phyloP scores from a whole-genome alignment of 805 yeast genomes.

The Sugiyamaella qingdaonensis region DNA sequence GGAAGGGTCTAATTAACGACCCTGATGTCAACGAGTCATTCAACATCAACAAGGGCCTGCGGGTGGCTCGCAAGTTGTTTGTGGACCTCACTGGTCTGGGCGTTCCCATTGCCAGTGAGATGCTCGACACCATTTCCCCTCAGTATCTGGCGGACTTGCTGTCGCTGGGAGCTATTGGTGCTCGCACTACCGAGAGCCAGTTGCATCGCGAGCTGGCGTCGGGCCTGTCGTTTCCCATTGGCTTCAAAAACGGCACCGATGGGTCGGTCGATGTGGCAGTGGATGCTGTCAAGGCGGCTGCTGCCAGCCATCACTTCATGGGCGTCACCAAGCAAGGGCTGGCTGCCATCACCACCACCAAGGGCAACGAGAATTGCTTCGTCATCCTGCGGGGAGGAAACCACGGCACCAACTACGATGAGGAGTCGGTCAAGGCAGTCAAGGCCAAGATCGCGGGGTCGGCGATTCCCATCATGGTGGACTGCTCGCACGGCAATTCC shows the following conservation, averaged over 20 bases:
- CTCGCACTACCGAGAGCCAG: conserved; percentile 98
- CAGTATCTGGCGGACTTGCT: conserved; percentile 89
- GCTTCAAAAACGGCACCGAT: conserved; percentile 98
- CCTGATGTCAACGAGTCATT: conserved; percentile 91
- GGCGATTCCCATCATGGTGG: conserved; percentile 72
- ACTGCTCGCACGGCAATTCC: conserved; percentile 97
- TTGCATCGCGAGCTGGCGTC: conserved; percentile 96
- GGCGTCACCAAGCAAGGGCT: conserved; percentile 97
- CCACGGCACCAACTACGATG: conserved; percentile 89
- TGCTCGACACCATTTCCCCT: conserved; percentile 97
- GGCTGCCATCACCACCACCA: conserved; percentile 93
- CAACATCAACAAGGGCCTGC: conserved; percentile 91
- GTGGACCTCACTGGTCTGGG: conserved; percentile 73
- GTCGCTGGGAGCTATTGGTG: conserved; percentile 97
- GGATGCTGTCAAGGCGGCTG: conserved; percentile 90
- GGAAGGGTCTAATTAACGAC: conserved; percentile 98
- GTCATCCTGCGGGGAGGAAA: conserved; percentile 95
- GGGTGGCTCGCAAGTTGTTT: conserved; percentile 80
- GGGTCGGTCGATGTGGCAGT: conserved; percentile 90
- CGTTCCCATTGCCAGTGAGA: conserved; percentile 92
- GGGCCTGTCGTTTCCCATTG: conserved; percentile 97
- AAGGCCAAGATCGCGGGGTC: conserved; percentile 53
- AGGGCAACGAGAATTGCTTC: conserved; percentile 92
- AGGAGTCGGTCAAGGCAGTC: conserved; percentile 68
- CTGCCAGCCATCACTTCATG: conserved; percentile 90